Evolutionary conservation across 352 stramenopile genomes (phyloP).

Genomic region (Pythium grandisporangium): DNA sequence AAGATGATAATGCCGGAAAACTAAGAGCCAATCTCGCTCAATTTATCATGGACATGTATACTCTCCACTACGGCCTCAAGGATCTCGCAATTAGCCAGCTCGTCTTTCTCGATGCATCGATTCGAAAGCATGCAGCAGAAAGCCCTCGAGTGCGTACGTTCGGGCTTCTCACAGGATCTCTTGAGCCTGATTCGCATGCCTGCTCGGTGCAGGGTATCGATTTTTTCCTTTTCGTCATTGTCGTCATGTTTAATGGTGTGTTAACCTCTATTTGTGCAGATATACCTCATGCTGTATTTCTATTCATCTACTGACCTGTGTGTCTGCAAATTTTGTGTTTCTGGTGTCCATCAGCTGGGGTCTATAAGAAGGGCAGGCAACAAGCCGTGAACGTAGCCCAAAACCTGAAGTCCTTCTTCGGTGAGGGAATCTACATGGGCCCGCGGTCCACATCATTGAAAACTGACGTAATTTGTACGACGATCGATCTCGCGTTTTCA

Average conservation of each 20-base stretch:
- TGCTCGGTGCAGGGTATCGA: constrained; percentile 68
- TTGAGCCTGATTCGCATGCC: constrained; percentile 67
- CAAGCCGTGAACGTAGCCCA: constrained; percentile 57
- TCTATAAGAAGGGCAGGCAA: constrained; percentile 62
- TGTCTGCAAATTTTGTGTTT: constrained; percentile 3
- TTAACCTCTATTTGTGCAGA: neutral
- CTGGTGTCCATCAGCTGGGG: constrained; percentile 24
- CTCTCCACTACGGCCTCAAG: constrained; percentile 72
- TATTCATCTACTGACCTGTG: too few relatives aligned
- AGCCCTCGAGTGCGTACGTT: constrained; percentile 61
- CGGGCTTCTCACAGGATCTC: constrained; percentile 52
- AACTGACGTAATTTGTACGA: constrained; percentile 49
- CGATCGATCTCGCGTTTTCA: constrained; percentile 70
- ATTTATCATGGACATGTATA: constrained; percentile 81
- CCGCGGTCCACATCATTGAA: constrained; percentile 36
- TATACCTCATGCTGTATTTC: too few relatives aligned
- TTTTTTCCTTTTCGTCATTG: constrained; percentile 67
- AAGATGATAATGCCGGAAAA: constrained; percentile 56
- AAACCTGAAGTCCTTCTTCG: constrained; percentile 58
- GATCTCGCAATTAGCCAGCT: constrained; percentile 73
- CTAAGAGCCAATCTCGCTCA: constrained; percentile 45
- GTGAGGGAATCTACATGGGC: constrained; percentile 57
- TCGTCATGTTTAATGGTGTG: constrained; percentile 74
- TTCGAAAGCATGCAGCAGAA: constrained; percentile 60
- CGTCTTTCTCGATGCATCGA: constrained; percentile 66